These are phyloP conservation scores for Candida sp. DNA, from an alignment of 1,139 yeast genomes.

Conservation along the genomic window DNA sequence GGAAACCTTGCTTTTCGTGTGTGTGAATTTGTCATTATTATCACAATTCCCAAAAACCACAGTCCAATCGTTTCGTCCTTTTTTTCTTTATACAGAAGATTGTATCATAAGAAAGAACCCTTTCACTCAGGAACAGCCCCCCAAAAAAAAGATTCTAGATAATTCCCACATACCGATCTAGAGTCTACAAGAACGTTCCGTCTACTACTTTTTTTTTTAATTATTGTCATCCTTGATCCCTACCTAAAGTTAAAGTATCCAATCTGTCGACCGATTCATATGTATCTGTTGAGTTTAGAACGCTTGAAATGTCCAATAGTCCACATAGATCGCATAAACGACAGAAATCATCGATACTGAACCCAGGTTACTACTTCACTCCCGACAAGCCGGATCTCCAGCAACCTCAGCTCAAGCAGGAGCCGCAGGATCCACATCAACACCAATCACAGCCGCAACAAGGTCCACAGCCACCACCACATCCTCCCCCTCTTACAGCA, in stretches of 20 bases:
- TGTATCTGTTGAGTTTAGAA: conserved; percentile 5
- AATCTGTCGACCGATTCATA: conserved; percentile 6
- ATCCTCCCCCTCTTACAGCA: neutral
- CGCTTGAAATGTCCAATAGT: conserved; percentile 25
- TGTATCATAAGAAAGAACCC: neutral
- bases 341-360: conserved; percentile 46
- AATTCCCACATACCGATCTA: neutral
- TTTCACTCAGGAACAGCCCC: neutral
- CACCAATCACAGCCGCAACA: conserved; percentile 2
- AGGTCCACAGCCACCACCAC: neutral
- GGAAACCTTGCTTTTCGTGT: neutral
- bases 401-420: conserved; percentile 3
- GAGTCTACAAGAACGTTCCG: neutral
- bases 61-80: neutral
- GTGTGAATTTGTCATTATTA: neutral
- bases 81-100: neutral
- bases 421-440: conserved; percentile 2
- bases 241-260: conserved; percentile 1
- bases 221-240: neutral
- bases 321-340: conserved; percentile 41
- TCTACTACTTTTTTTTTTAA: neutral
- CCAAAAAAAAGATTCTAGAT: neutral
- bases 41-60: neutral
- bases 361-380: conserved; percentile 33
- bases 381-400: conserved; percentile 10